phyloP scores from a whole-genome alignment of 139 green algal species.

The Mesotaenium endlicherianum region DNA sequence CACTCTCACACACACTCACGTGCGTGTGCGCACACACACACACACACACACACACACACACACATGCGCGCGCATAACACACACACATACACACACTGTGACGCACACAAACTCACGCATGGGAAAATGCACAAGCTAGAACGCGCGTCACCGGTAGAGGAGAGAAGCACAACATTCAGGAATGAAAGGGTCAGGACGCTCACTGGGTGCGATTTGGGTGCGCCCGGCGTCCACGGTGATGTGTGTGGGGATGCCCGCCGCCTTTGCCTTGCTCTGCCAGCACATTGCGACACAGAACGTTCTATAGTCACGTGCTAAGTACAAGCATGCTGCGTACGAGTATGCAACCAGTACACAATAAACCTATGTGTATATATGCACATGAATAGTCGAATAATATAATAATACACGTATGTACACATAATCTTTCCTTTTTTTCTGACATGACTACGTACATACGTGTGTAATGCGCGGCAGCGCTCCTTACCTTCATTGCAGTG shows the following conservation, averaged over 20 bases:
- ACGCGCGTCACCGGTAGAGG: neutral
- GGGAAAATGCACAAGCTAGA: too few species aligned
- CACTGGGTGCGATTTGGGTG: conserved; percentile 77
- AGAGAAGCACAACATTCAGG: neutral
- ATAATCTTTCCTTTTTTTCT: too few species aligned
- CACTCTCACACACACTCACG: neutral
- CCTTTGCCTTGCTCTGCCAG: conserved; percentile 5
- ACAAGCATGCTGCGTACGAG: too few species aligned
- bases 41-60: neutral
- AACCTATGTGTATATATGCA: too few species aligned
- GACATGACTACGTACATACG: too few species aligned
- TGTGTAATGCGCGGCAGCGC: too few species aligned
- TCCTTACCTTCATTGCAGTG: too few species aligned
- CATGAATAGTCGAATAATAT: too few species aligned
- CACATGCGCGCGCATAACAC: neutral
- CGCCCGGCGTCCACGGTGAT: conserved; percentile 74
- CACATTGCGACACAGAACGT: neutral
- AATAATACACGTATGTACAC: too few species aligned
- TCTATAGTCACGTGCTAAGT: too few species aligned
- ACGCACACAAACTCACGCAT: neutral
- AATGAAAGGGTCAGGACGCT: neutral
- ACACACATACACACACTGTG: neutral
- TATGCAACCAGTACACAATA: too few species aligned
- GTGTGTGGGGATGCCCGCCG: conserved; percentile 49
- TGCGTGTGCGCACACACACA: neutral